Evolutionary conservation across 2,329 filamentous ascomycete species (phyloP), one percentile per base, ranked within the genome.

Genomic region (Alternaria alternata): DNA sequence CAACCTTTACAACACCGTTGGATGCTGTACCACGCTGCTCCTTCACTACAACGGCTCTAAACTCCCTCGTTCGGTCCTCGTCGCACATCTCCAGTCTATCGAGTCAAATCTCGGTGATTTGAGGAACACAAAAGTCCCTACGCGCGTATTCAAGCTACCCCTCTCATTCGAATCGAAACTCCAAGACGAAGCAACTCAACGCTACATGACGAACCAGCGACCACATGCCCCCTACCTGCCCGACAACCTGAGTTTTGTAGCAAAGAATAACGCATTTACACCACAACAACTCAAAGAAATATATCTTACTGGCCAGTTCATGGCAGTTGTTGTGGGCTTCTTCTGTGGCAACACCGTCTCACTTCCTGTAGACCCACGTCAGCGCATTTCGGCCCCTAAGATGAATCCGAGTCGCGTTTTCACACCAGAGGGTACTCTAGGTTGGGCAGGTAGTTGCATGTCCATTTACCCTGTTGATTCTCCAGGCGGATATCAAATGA

Each of bases 151-250:
- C 74, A 78, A 71, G 41, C 76, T 82, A 2, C 81, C 81, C 0
- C 73, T 82, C 28, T 78, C 77, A 11, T 82, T 82, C 66, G 76
- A 81, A 42, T 79, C 75, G 42, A 78, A 78, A 57, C 75, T 78
- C 16, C 80, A 82, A 61, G 71, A 81, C 20, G 82, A 85, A 34
- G 87, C 87, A 0, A 82, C 88, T 0, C 78, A 85, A 46, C 82
- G 88, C 4, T 90, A 90, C 73, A 85, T 85, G 70, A 85, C 85
- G 24, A 89, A 87, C 0, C 87, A 88, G 62, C 82, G 88, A 7
- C 82, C 84, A 1, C 83, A 87, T 49, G 88, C 88, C 0, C 83
- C 86, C 0, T 90, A 88, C 69, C 79, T 90, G 0, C 88, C 88
- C 0, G 85, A 87, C 64, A 89, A 89, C 54, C 80, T 89, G 41